These are phyloP conservation scores for Globisporangium perplexum DNA, from an alignment of 352 stramenopile species.

Conservation along the genomic window DNA sequence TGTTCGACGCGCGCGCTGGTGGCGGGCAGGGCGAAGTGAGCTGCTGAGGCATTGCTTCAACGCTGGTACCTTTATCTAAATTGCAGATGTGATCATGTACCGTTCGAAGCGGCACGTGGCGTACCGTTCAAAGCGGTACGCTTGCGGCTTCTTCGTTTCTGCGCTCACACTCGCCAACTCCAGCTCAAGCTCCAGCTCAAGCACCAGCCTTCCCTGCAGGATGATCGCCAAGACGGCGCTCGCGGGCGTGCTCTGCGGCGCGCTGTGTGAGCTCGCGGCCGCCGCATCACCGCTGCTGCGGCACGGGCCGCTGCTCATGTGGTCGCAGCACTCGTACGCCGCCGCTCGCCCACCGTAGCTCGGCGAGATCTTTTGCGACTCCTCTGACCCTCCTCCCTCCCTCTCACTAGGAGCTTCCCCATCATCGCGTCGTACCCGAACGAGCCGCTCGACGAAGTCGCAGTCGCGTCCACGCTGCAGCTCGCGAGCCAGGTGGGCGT, in stretches of 20 bases:
- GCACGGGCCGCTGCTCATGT: conserved; percentile 59
- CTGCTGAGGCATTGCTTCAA: no score
- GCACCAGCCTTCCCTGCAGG: conserved; percentile 3
- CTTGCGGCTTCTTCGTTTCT: not conserved
- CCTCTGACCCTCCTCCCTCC: not conserved
- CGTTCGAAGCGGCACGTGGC: not conserved
- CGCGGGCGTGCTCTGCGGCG: conserved; percentile 11
- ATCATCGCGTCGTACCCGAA: conserved; percentile 37
- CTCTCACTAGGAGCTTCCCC: conserved; percentile 33
- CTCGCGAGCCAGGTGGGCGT: not conserved
- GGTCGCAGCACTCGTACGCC: conserved; percentile 61
- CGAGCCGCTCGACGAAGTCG: conserved; percentile 33
- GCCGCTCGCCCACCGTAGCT: not conserved
- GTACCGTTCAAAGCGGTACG: not conserved
- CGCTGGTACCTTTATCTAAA: no score
- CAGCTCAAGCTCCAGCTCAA: not conserved
- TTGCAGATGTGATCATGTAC: not conserved
- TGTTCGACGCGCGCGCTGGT: no score
- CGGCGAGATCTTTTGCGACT: not conserved
- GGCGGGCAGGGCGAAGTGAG: no score
- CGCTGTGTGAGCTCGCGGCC: conserved; percentile 17
- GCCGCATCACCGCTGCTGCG: conserved; percentile 24
- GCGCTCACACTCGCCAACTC: not conserved
- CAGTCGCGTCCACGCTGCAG: conserved; percentile 28
- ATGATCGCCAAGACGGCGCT: conserved; percentile 22